phyloP scores from a whole-genome alignment of 768 basidiomycete species.

The Russula compacta region DNA sequence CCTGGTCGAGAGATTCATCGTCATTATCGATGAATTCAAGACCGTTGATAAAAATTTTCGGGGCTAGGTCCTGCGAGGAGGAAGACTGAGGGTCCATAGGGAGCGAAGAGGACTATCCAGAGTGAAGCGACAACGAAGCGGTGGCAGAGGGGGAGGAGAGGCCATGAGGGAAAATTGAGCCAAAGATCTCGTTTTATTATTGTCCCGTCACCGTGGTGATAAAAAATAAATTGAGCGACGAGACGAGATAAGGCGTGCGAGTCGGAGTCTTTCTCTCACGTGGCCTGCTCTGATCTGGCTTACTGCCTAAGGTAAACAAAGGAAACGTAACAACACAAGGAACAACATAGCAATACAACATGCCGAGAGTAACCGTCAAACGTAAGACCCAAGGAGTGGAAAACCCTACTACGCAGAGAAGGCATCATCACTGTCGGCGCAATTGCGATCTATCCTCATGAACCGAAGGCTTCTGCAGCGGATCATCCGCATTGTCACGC shows the following conservation, averaged over 20 bases:
- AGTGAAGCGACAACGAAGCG: not conserved
- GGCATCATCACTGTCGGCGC: not conserved
- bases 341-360: conserved; percentile 4
- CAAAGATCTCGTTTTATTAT: not conserved
- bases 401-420: not conserved
- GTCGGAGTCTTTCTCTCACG: not conserved
- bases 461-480: not conserved
- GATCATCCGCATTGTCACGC: conserved; percentile 2
- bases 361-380: not conserved
- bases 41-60: not conserved
- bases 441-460: not conserved
- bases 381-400: not conserved
- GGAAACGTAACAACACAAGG: conserved; percentile 3
- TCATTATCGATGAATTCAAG: conserved; percentile 22
- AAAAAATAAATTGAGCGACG: not conserved
- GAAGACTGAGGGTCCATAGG: conserved; percentile 13
- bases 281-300: not conserved
- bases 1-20: conserved; percentile 39
- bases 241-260: not conserved
- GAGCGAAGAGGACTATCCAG: not conserved
- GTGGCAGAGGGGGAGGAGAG: not conserved
- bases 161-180: conserved; percentile 1
- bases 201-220: not conserved
- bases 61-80: not conserved
- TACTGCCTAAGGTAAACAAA: not conserved